Base-by-base conservation (phyloP, 139 green algal genomes). In the Coccomyxa sp. region DNA sequence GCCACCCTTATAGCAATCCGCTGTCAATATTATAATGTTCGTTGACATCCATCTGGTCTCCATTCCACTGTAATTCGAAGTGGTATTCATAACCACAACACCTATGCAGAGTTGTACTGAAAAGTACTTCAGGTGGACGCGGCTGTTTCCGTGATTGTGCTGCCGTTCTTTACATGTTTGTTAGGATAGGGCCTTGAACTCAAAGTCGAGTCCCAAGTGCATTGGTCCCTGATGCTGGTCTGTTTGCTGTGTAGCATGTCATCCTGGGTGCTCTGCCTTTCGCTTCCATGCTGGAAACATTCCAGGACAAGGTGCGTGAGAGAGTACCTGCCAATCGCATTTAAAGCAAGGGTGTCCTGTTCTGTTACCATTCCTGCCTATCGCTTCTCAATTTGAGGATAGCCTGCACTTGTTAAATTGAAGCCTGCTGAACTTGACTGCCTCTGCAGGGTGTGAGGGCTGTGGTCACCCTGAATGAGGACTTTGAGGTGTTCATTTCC, bases 401-500 rank as follows among this genome's bases (percentile, higher is more conserved):
- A 7, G 9, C 71, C 28, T 78, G 27, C 71, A 45, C 23, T 1
- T 38, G 27, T 3, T 78, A 10, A 10, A 7, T 3, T 31, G 57
- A 32, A 78, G 71, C 27, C n/a, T 38, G 63, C 1, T 71, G 21
- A 3, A 21, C 9, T 71, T 78, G 63, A 71, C 63, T 71, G 63
- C 71, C 30, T 28, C 25, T 67, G 15, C 60, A 85, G 83, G 83
- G 78, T 11, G 38, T 86, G 13, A 77, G 80, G 67, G 83, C 83
- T 21, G 83, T 86, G 60, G 78, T 86, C 60, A 86, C 83, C 12
- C 66, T 86, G 27, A 86, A 86, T 25, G 83, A 86, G 79, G 78
- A 75, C n/a, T 86, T 86, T 81, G 83, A 86, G 83, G 31, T 86
- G 18, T 86, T 86, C 67, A 82, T 86, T 12, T 71, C 83, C 13